phyloP scores from a whole-genome alignment of 2,329 filamentous ascomycete species.

The Fusarium nematophilum region DNA sequence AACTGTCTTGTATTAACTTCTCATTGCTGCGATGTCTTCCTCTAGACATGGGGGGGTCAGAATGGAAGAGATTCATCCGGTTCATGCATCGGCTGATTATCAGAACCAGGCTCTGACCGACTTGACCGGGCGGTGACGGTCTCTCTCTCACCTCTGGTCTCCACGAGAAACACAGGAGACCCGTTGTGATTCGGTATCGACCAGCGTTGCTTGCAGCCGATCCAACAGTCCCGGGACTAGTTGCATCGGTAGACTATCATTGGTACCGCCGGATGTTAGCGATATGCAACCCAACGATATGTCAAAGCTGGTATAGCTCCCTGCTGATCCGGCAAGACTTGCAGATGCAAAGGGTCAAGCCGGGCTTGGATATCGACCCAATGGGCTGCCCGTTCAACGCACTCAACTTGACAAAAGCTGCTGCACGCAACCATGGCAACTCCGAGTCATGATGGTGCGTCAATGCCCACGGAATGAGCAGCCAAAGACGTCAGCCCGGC shows the following conservation, averaged over 20 bases:
- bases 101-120: constrained; percentile 29
- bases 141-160: constrained; percentile 25
- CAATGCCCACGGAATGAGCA: constrained; percentile 18
- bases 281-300: constrained; percentile 18
- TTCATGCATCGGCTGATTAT: constrained; percentile 45
- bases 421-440: constrained; percentile 10
- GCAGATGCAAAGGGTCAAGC: constrained; percentile 36
- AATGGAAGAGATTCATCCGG: constrained; percentile 26
- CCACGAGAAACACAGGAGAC: constrained; percentile 25
- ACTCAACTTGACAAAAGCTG: constrained; percentile 27
- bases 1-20: constrained; percentile 20
- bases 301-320: constrained; percentile 33
- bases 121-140: constrained; percentile 34
- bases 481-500: constrained; percentile 33
- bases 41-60: constrained; percentile 19
- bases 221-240: constrained; percentile 26
- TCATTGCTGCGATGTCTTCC: constrained; percentile 6
- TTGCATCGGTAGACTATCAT: constrained; percentile 17
- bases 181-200: constrained; percentile 34
- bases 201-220: constrained; percentile 25
- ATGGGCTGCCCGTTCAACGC: constrained; percentile 37
- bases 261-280: too few relatives aligned
- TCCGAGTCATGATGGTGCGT: constrained; percentile 41
- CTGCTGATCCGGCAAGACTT: constrained; percentile 28
- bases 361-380: constrained; percentile 25